Percentiles rank a stretch among this genome's conserved stretches.
Conservation (phyloP, 441 rosid species). For the Metrosideros polymorpha region DNA sequence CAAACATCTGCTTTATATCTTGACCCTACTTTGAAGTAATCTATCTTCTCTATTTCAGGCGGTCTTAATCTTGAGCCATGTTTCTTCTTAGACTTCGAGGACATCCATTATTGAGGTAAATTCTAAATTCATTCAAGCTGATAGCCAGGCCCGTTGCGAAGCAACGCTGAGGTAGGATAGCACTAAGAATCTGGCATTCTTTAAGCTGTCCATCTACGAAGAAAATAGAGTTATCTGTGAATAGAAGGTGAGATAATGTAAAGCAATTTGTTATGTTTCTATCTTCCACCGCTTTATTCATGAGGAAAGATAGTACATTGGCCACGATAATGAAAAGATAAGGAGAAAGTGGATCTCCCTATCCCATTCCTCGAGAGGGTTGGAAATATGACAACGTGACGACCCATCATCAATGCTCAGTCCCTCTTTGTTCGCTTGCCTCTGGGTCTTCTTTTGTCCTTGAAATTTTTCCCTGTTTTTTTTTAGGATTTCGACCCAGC, state of each 20-base stretch:
- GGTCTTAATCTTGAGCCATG: neutral
- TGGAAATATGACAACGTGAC: neutral
- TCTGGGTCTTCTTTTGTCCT: no score
- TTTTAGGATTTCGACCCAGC: no score
- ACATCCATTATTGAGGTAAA: neutral
- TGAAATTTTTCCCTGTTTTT: no score
- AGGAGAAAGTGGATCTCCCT: neutral
- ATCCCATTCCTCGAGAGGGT: neutral
- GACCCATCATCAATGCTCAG: no score
- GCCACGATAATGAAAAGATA: neutral
- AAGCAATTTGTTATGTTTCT: neutral
- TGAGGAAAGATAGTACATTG: no score
- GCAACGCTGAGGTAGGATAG: neutral
- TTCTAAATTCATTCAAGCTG: neutral
- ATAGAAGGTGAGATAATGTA: neutral
- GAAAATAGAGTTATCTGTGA: neutral
- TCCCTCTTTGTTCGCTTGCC: no score
- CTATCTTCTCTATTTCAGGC: neutral
- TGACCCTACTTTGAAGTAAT: neutral
- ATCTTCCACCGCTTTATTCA: neutral
- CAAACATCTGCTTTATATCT: neutral
- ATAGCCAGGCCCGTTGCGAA: neutral
- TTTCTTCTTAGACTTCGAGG: neutral
- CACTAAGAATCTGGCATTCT: neutral
- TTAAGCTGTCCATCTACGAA: neutral